These are phyloP conservation scores for Ceratobasidium sp. DNA, from an alignment of 1,284 basidiomycete species.

Conservation along the genomic window DNA sequence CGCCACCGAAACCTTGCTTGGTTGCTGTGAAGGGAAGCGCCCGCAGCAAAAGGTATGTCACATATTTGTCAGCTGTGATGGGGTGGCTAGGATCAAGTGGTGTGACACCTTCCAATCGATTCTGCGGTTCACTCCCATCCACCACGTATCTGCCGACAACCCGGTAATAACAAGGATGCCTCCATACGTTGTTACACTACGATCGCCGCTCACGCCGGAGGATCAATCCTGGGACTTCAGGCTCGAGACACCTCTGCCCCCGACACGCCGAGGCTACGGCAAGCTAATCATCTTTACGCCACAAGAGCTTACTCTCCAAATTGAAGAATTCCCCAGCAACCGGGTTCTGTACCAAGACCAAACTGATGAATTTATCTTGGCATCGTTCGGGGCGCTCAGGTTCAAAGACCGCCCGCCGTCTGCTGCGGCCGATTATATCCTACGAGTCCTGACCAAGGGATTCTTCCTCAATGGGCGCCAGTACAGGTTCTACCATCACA, in stretches of 20 bases:
- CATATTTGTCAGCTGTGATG: conserved; percentile 26
- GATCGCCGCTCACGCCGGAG: conserved; percentile 59
- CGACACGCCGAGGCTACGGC: conserved; percentile 53
- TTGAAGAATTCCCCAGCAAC: conserved; percentile 67
- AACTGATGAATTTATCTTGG: conserved; percentile 66
- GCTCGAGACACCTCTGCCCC: background rate
- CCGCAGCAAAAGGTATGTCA: background rate
- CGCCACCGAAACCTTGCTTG: background rate
- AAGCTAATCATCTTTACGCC: conserved; percentile 67
- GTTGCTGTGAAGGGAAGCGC: background rate
- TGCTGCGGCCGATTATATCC: conserved; percentile 67
- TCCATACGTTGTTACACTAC: conserved; percentile 58
- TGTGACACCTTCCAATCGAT: conserved; percentile 19
- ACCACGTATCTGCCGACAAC: background rate
- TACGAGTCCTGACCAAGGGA: conserved; percentile 67
- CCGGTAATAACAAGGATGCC: background rate
- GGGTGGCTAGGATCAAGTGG: conserved; percentile 15
- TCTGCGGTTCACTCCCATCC: background rate
- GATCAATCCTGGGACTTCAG: conserved; percentile 67
- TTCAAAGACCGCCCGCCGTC: conserved; percentile 66
- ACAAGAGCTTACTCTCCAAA: conserved; percentile 65
- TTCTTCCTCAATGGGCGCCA: conserved; percentile 69
- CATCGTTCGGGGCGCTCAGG: conserved; percentile 67
- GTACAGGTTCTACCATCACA: conserved; percentile 76
- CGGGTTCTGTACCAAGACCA: conserved; percentile 70